Percentiles rank a stretch among this genome's conserved stretches.
Evolutionary conservation across 1,284 basidiomycete genomes (phyloP).

Genomic region (Porodaedalea pini): DNA sequence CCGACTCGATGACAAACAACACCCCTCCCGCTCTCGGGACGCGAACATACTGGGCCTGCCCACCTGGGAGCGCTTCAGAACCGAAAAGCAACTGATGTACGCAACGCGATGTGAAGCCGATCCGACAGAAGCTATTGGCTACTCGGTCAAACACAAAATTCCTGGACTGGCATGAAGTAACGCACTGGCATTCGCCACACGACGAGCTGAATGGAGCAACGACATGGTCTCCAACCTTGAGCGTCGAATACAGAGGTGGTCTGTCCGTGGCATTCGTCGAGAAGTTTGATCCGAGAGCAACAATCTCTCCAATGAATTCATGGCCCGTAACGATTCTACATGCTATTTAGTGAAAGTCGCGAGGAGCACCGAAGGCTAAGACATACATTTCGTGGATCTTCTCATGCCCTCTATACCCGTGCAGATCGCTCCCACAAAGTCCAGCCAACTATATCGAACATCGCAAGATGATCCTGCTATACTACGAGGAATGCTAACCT

Average conservation of each 20-base stretch:
- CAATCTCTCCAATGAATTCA: constrained; percentile 79
- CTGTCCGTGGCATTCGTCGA: constrained; percentile 41
- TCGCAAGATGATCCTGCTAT: too few species aligned
- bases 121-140: constrained; percentile 61
- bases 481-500: constrained; percentile 39
- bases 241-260: constrained; percentile 59
- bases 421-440: constrained; percentile 81
- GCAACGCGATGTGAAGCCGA: constrained; percentile 79
- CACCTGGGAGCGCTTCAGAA: constrained; percentile 68
- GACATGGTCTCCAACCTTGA: constrained; percentile 80
- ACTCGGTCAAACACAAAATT: background rate
- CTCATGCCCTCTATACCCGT: constrained; percentile 67
- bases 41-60: constrained; percentile 84
- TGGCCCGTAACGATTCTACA: constrained; percentile 75
- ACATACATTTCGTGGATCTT: constrained; percentile 36
- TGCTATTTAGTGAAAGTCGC: too few species aligned
- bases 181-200: constrained; percentile 79
- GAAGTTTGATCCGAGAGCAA: constrained; percentile 68
- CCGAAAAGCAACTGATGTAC: constrained; percentile 68
- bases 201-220: constrained; percentile 83
- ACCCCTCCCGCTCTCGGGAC: constrained; percentile 80
- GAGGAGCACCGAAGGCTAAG: too few species aligned
- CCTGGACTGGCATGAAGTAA: constrained; percentile 21
- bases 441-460: constrained; percentile 73
- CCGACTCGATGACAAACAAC: constrained; percentile 61